Conservation (phyloP, 306 rosid species). For the Fragaria vesca region DNA sequence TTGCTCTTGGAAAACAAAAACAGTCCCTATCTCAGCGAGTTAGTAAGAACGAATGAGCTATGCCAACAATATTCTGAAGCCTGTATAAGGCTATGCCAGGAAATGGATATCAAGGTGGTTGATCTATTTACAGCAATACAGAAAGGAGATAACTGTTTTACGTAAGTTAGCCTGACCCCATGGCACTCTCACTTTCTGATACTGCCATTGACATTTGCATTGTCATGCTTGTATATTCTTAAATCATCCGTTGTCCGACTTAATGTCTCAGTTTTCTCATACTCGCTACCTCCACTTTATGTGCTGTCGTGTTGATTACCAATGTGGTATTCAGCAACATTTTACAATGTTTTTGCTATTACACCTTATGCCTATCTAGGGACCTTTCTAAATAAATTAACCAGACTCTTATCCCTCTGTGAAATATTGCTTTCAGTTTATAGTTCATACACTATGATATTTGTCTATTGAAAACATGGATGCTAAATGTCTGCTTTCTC, state of each 20-base stretch:
- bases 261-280: background rate
- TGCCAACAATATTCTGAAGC: slow-evolving; percentile 80
- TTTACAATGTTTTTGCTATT: background rate
- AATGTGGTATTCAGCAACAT: background rate
- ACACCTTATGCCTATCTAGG: background rate
- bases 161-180: slow-evolving; percentile 48
- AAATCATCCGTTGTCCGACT: background rate
- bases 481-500: background rate
- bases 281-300: background rate
- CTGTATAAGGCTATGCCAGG: slow-evolving; percentile 71
- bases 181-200: background rate
- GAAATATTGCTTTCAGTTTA: background rate
- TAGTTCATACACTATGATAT: background rate
- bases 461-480: background rate
- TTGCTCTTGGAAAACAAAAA: slow-evolving; percentile 11
- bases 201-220: slow-evolving; percentile 8
- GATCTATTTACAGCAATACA: slow-evolving; percentile 81
- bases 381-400: background rate
- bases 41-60: slow-evolving; percentile 84
- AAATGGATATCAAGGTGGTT: slow-evolving; percentile 61
- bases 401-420: background rate
- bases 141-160: slow-evolving; percentile 65
- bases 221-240: slow-evolving; percentile 6
- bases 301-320: background rate
- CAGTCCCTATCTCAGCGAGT: slow-evolving; percentile 59